phyloP scores from a whole-genome alignment of 73 alveolate species.

The Breviolum minutum region DNA sequence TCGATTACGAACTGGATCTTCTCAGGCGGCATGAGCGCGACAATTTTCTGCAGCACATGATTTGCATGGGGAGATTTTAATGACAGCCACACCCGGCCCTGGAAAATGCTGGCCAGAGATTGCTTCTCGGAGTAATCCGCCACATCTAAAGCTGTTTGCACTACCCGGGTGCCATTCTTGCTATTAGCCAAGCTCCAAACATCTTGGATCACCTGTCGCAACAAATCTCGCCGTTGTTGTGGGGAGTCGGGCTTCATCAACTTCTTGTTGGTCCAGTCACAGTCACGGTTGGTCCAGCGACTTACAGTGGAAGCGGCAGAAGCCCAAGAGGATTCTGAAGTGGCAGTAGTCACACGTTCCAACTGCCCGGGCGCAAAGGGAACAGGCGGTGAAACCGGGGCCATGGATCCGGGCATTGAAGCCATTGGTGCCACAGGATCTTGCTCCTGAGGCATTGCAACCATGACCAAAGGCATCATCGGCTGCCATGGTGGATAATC shows the following conservation, averaged over 20 bases:
- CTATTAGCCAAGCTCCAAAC: constrained; percentile 52
- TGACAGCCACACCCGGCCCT: constrained; percentile 82
- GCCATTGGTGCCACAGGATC: background rate
- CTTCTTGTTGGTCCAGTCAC: constrained; percentile 60
- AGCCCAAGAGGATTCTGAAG: background rate
- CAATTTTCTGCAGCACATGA: constrained; percentile 73
- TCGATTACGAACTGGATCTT: constrained; percentile 80
- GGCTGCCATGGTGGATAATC: background rate
- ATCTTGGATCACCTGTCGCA: constrained; percentile 52
- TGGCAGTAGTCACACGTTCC: constrained; percentile 39
- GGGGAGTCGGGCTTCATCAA: background rate
- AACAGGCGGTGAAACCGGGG: background rate
- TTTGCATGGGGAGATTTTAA: constrained; percentile 85
- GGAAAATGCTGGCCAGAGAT: constrained; percentile 15
- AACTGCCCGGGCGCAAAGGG: constrained; percentile 13
- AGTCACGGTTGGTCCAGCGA: constrained; percentile 87
- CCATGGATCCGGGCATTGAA: background rate
- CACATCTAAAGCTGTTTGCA: constrained; percentile 78
- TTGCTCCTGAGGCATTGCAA: constrained; percentile 38
- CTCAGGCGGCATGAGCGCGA: constrained; percentile 79
- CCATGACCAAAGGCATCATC: constrained; percentile 91
- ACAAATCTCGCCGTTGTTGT: constrained; percentile 12
- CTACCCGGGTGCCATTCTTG: constrained; percentile 62
- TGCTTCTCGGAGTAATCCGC: constrained; percentile 61
- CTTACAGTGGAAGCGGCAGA: background rate